A percentile compares a stretch with the other conserved stretches of the same genome.
These are phyloP conservation scores for Phycomyces blakesleeanus DNA, from an alignment of 192 early-diverging fungal species.

Conservation along the genomic window DNA sequence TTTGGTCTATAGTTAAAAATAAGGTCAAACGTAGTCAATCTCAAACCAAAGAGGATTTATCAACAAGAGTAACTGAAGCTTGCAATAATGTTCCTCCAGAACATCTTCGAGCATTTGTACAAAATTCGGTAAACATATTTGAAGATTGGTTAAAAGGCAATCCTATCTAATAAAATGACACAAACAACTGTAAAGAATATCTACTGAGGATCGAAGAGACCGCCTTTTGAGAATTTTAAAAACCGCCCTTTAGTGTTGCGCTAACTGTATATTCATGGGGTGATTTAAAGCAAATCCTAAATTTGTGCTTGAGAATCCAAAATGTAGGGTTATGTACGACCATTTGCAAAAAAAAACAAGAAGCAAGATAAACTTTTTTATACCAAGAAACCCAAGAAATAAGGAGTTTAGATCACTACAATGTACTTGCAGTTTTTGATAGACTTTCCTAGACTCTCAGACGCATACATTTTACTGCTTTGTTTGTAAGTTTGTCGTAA, in stretches of 20 bases:
- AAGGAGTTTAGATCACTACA: no score
- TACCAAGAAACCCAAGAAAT: no score
- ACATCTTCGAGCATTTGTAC: constrained; percentile 9
- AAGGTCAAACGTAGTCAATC: constrained; percentile 7
- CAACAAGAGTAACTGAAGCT: constrained; percentile 8
- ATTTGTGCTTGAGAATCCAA: no score
- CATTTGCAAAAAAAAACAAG: no score
- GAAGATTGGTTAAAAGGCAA: constrained; percentile 5
- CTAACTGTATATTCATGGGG: no score
- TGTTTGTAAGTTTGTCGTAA: no score
- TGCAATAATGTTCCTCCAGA: constrained; percentile 6
- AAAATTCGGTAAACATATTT: constrained; percentile 6
- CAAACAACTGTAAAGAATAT: constrained; percentile 7
- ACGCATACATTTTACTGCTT: no score
- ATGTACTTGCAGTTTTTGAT: no score
- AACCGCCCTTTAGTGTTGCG: not conserved
- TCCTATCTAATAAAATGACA: constrained; percentile 4
- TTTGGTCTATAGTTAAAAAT: constrained; percentile 23
- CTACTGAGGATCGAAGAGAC: constrained; percentile 5
- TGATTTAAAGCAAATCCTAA: no score
- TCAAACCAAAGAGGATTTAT: constrained; percentile 5
- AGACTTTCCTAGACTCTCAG: no score
- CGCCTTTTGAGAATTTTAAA: not conserved
- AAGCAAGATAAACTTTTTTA: no score
- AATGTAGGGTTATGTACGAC: no score